A percentile compares a stretch with the other conserved stretches of the same genome.
phyloP scores from a whole-genome alignment of 2,329 filamentous ascomycete genomes.

The Verticillium nonalfalfae region DNA sequence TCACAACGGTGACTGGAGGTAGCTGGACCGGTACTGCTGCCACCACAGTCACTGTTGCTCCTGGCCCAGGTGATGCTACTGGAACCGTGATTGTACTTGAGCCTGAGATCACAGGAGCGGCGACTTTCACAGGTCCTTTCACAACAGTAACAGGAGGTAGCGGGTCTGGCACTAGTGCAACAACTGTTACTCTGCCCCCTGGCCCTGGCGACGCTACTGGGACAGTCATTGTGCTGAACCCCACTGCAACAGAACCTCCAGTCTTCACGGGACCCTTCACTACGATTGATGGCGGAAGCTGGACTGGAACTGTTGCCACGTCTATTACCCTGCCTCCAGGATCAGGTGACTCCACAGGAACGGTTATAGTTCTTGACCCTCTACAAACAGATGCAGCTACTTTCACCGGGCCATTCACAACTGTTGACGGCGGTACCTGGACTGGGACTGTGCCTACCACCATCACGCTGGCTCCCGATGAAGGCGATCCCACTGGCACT shows the following conservation, averaged over 20 bases:
- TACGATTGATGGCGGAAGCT: background rate
- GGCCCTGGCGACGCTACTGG: background rate
- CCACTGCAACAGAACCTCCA: background rate
- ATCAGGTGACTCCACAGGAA: background rate
- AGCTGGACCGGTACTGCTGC: background rate
- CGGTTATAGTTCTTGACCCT: slow-evolving; percentile 5
- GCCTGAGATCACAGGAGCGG: background rate
- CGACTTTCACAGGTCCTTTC: slow-evolving; percentile 3
- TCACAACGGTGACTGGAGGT: slow-evolving; percentile 2
- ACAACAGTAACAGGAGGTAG: background rate
- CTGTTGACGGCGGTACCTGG: background rate
- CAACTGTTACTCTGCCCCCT: background rate
- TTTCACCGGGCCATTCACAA: slow-evolving; percentile 4
- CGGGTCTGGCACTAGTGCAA: background rate
- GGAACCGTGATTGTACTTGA: background rate
- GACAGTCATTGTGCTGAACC: background rate
- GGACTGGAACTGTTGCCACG: background rate
- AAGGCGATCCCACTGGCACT: background rate
- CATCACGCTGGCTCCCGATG: background rate
- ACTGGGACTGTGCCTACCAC: background rate
- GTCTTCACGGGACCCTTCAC: background rate
- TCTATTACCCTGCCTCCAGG: slow-evolving; percentile 2
- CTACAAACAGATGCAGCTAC: background rate
- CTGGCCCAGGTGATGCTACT: background rate
- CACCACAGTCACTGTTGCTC: background rate